Conservation (phyloP, 768 basidiomycete species). For the Suillus alpinus region DNA sequence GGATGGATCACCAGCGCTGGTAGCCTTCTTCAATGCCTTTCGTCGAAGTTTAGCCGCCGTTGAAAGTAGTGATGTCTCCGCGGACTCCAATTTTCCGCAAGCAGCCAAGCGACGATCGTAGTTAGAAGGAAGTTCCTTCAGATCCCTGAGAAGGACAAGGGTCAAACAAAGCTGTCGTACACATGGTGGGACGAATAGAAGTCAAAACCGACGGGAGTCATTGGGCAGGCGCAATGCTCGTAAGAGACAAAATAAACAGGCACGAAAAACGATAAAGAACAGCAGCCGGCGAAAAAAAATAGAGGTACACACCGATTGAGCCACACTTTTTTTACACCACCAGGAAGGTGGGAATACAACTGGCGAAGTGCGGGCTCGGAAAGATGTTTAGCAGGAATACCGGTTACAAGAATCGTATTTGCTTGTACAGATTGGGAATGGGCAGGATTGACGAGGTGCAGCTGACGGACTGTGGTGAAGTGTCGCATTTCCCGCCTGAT, state of each 20-base stretch:
- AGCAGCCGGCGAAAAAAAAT: neutral
- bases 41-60: slow-evolving; percentile 71
- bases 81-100: slow-evolving; percentile 78
- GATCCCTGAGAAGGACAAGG: slow-evolving; percentile 46
- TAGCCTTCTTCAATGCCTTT: slow-evolving; percentile 48
- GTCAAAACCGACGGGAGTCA: neutral
- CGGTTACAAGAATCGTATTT: slow-evolving; percentile 86
- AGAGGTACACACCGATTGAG: slow-evolving; percentile 63
- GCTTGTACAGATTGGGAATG: slow-evolving; percentile 84
- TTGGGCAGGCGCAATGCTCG: neutral
- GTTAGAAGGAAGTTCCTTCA: slow-evolving; percentile 83
- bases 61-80: slow-evolving; percentile 75
- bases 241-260: neutral
- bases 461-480: slow-evolving; percentile 78
- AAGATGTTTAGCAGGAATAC: slow-evolving; percentile 78
- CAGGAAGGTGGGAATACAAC: slow-evolving; percentile 82
- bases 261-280: neutral
- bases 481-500: slow-evolving; percentile 77
- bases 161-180: neutral
- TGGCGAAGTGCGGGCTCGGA: slow-evolving; percentile 62
- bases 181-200: neutral
- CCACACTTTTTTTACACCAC: slow-evolving; percentile 90
- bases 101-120: slow-evolving; percentile 76
- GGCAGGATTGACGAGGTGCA: slow-evolving; percentile 68
- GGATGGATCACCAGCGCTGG: slow-evolving; percentile 26